Percentiles rank a stretch among this genome's conserved stretches.
Conservation (phyloP, 2,329 filamentous ascomycete species). For the Diplodia intermedia region DNA sequence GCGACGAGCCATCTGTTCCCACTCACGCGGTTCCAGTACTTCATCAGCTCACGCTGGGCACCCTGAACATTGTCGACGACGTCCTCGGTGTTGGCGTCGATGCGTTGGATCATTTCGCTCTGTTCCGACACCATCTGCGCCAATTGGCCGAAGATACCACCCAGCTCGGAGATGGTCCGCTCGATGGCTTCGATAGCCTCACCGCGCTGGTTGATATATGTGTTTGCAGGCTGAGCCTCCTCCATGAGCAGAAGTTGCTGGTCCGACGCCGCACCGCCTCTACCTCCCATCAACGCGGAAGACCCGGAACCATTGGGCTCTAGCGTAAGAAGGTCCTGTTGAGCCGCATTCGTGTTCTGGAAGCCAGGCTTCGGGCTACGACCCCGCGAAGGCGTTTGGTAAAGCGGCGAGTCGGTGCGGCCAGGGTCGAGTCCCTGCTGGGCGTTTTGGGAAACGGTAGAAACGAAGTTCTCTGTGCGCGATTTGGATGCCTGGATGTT, state of each 20-base stretch:
- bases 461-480: conserved; percentile 95
- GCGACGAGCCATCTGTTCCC: conserved; percentile 95
- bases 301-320: conserved; percentile 67
- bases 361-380: conserved; percentile 58
- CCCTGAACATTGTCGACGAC: conserved; percentile 99
- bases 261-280: conserved; percentile 64
- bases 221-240: conserved; percentile 82
- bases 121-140: conserved; percentile 98
- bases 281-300: conserved; percentile 28
- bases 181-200: conserved; percentile 98
- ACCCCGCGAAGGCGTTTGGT: conserved; percentile 75
- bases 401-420: conserved; percentile 83
- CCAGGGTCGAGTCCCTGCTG: conserved; percentile 62
- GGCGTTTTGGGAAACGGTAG: conserved; percentile 74
- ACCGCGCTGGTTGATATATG: conserved; percentile 90
- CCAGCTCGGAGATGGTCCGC: conserved; percentile 90
- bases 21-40: conserved; percentile 94
- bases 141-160: conserved; percentile 90
- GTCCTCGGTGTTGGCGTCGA: conserved; percentile 96
- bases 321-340: conserved; percentile 76
- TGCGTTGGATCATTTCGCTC: conserved; percentile 95
- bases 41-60: conserved; percentile 91
- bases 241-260: conserved; percentile 89
- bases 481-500: conserved; percentile 95
- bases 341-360: conserved; percentile 53